Evolutionary conservation across 768 basidiomycete genomes (phyloP).

Genomic region (Tulasnella sp.): DNA sequence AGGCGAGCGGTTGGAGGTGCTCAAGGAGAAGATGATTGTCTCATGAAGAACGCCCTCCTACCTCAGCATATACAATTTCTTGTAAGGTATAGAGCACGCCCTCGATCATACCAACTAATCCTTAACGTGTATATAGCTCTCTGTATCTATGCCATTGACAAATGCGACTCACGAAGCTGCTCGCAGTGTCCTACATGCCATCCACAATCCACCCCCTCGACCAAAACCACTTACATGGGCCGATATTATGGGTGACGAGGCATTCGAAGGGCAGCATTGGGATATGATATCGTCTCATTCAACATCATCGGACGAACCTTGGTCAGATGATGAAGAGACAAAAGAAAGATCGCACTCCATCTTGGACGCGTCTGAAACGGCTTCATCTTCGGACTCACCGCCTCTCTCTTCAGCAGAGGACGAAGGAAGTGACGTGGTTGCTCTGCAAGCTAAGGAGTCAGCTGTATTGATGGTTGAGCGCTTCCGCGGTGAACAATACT

Average conservation of each 20-base stretch:
- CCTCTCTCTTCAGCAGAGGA: neutral
- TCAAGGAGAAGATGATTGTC: neutral
- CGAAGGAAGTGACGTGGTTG: neutral
- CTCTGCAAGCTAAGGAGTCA: neutral
- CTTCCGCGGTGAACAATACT: conserved; percentile 57
- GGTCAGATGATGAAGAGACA: neutral
- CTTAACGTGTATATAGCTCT: too few relatives aligned
- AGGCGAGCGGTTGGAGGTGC: conserved; percentile 25
- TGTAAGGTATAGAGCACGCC: conserved; percentile 32
- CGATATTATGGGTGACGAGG: conserved; percentile 70
- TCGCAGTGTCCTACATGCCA: conserved; percentile 37
- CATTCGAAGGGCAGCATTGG: conserved; percentile 82
- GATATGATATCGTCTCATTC: conserved; percentile 50
- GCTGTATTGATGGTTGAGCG: conserved; percentile 47
- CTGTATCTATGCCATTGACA: conserved; percentile 45
- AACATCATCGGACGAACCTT: neutral
- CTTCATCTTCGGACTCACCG: neutral
- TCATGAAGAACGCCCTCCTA: conserved; percentile 24
- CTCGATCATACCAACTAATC: too few relatives aligned
- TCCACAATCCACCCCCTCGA: conserved; percentile 37
- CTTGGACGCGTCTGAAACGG: neutral
- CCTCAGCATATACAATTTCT: conserved; percentile 67
- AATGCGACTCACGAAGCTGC: conserved; percentile 45
- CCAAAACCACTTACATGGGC: conserved; percentile 50
- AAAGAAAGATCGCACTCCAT: neutral